Conservation (phyloP, 164 flowering plant genomes). For the Vitis rotundifolia region DNA sequence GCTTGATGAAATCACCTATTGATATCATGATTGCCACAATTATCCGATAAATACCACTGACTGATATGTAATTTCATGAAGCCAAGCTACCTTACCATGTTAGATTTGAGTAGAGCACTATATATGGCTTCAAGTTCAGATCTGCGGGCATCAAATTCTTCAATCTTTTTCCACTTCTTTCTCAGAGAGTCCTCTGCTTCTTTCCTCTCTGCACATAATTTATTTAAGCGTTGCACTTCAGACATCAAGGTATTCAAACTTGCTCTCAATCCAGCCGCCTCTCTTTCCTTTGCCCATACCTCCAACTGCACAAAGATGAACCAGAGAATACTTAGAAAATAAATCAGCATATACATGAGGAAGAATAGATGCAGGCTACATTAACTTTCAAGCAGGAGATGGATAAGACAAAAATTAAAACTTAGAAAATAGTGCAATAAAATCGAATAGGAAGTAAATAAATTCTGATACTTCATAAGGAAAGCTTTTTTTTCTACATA, state of each 20-base stretch:
- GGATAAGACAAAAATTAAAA: neutral
- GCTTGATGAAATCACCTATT: neutral
- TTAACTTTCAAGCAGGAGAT: neutral
- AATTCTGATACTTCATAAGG: neutral
- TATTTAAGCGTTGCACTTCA: slow-evolving; percentile 87
- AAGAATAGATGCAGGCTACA: neutral
- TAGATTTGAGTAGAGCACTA: slow-evolving; percentile 76
- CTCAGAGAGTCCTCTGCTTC: slow-evolving; percentile 95
- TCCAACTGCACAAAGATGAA: slow-evolving; percentile 62
- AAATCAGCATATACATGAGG: neutral
- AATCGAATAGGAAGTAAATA: neutral
- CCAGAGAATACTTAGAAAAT: neutral
- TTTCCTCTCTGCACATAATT: slow-evolving; percentile 88
- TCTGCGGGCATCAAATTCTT: slow-evolving; percentile 98
- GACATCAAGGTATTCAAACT: slow-evolving; percentile 81
- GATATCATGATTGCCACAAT: neutral
- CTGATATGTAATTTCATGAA: neutral
- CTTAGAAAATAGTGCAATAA: neutral
- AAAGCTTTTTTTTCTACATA: neutral
- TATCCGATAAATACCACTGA: neutral
- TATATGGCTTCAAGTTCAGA: slow-evolving; percentile 87
- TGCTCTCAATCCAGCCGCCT: slow-evolving; percentile 93
- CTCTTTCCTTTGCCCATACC: slow-evolving; percentile 97
- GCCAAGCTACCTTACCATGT: slow-evolving; percentile 55
- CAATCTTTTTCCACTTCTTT: slow-evolving; percentile 98